Evolutionary conservation across 305 asterid genomes (phyloP), one percentile per base, ranked within the genome.

Genomic region (Fraxinus greggii): DNA sequence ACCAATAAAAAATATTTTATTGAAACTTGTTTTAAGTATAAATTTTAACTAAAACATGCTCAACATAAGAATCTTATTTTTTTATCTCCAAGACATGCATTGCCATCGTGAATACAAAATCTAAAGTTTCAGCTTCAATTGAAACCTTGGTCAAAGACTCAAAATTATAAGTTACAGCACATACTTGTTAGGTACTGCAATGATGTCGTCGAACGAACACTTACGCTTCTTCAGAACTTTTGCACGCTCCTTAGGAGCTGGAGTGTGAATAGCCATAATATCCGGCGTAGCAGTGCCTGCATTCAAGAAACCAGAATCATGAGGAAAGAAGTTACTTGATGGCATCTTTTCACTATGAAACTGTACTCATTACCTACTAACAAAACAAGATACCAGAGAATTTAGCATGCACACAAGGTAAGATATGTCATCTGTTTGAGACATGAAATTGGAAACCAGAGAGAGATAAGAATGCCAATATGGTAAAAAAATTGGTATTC

Each of bases 151-250:
- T 9, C n/a, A 31, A 36, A 36, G 42, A 36, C 42, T 36, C 10
- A 36, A 72, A 51, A 17, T 1, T 48, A 17, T 19, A 80, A 73
- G 32, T 38, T 56, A n/a, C 1, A 80, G 78, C 36, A 80, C 90
- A 7, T 91, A 95, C 99, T 77, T 75, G 65, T 91, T 89, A 70
- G 93, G 67, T 75, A 95, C 31, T 75, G 88, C 85, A 17, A 85
- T 54, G 80, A 85, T 77, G 10, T 38, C 84, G 84, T 93, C 99
- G 69, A 84, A 40, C 80, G 87, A 24, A 80, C 88, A 79, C 86
- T 87, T 94, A 67, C 91, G 88, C 90, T 92, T 94, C 91, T 86
- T 91, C 76, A 74, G 81, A 85, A 86, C 84, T 70, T 84, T 90
- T 3, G 83, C 78, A 48, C 80, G 83, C 86, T 95, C 97, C 84